A percentile compares a stretch with the other conserved stretches of the same genome.
Evolutionary conservation across 2,329 filamentous ascomycete genomes (phyloP).

Genomic region (Diaporthe capsici): DNA sequence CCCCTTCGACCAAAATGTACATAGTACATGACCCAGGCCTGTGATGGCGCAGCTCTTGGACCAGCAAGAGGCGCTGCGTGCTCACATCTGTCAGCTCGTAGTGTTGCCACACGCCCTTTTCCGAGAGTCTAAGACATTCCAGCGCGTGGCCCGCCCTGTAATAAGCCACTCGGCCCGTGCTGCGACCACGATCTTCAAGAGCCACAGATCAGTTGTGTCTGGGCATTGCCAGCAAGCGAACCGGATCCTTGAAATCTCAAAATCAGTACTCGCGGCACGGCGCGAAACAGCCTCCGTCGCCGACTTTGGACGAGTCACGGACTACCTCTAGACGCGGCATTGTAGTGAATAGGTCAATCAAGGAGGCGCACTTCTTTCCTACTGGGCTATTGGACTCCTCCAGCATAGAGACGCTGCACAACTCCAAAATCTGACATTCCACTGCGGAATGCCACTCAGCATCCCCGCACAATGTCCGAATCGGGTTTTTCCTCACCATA

Average conservation of each 20-base stretch:
- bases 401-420: neutral
- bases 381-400: neutral
- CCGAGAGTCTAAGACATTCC: slow-evolving; percentile 7
- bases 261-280: neutral
- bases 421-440: slow-evolving; percentile 8
- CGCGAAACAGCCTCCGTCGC: neutral
- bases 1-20: neutral
- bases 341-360: neutral
- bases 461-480: slow-evolving; percentile 22
- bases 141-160: slow-evolving; percentile 17
- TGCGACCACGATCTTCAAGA: slow-evolving; percentile 16
- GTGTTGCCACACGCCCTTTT: neutral
- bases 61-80: neutral
- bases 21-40: neutral
- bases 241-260: neutral
- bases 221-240: neutral
- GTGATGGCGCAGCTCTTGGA: neutral
- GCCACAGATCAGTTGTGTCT: neutral
- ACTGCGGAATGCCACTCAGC: neutral
- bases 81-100: neutral
- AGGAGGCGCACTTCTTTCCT: neutral
- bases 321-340: neutral
- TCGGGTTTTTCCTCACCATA: neutral
- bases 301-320: neutral
- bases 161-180: neutral